A percentile compares a stretch with the other conserved stretches of the same genome.
These are phyloP conservation scores for Coffea canephora DNA, from an alignment of 257 asterid genomes.

Conservation along the genomic window DNA sequence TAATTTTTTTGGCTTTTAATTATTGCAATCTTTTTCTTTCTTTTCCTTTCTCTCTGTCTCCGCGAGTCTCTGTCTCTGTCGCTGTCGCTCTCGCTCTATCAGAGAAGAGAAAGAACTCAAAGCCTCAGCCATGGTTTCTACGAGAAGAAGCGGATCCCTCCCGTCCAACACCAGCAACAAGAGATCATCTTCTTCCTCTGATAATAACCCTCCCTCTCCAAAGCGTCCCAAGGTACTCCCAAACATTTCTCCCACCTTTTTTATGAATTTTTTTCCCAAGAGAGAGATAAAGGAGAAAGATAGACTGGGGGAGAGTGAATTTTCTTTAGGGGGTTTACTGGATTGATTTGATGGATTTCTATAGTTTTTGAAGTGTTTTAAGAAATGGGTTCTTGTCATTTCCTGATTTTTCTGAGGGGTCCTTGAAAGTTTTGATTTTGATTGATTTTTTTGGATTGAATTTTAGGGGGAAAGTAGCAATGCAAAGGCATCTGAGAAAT, in stretches of 20 bases:
- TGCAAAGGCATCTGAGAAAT: conserved; percentile 38
- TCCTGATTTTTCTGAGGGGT: conserved; percentile 14
- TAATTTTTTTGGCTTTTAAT: not conserved
- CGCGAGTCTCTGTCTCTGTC: conserved; percentile 7
- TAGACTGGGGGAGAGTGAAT: not conserved
- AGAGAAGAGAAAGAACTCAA: not conserved
- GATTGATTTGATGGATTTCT: not conserved
- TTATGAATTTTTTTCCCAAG: not conserved
- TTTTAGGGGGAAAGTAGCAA: conserved; percentile 42
- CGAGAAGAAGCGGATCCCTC: conserved; percentile 95
- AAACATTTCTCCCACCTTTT: not conserved
- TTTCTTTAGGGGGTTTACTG: not conserved
- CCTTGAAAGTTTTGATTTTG: not conserved
- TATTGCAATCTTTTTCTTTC: not conserved
- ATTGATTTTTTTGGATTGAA: conserved; percentile 25
- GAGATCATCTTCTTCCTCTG: conserved; percentile 73
- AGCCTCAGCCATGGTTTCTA: conserved; percentile 63
- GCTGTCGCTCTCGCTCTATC: conserved; percentile 5
- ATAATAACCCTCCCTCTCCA: conserved; percentile 63
- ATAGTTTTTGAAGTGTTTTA: conserved; percentile 26
- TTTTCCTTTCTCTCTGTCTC: conserved; percentile 1
- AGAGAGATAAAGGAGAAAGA: not conserved
- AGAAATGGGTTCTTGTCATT: conserved; percentile 16
- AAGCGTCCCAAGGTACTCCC: conserved; percentile 69
- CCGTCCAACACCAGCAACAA: conserved; percentile 53